A percentile compares a stretch with the other conserved stretches of the same genome.
Conservation (phyloP, 768 basidiomycete species). For the Lactifluus pinguis region DNA sequence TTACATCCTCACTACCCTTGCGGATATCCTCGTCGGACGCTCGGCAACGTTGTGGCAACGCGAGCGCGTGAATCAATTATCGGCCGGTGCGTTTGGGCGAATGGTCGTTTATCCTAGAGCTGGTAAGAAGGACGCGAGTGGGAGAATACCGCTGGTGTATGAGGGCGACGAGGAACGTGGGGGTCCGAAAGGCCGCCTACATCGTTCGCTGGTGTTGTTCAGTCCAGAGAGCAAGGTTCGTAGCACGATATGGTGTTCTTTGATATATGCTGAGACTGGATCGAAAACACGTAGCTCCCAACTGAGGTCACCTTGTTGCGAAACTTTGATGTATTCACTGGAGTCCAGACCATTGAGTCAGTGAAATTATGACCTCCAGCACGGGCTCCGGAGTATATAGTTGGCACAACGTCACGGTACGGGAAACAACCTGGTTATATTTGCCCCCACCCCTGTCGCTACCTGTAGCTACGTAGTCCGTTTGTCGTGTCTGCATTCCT, state of each 20-base stretch:
- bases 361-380: conserved; percentile 2
- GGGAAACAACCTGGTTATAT: background rate
- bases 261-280: background rate
- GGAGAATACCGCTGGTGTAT: conserved; percentile 45
- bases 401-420: background rate
- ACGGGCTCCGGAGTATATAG: background rate
- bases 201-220: conserved; percentile 45
- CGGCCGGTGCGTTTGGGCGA: conserved; percentile 47
- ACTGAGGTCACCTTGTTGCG: conserved; percentile 44
- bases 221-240: conserved; percentile 42
- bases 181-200: conserved; percentile 47
- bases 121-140: conserved; percentile 32
- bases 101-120: conserved; percentile 50
- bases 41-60: conserved; percentile 38
- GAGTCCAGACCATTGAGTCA: conserved; percentile 25
- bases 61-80: conserved; percentile 36
- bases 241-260: background rate
- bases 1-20: conserved; percentile 57
- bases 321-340: conserved; percentile 59
- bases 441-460: background rate
- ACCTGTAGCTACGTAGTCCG: conserved; percentile 4
- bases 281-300: conserved; percentile 31
- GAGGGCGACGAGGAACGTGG: conserved; percentile 66
- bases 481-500: conserved; percentile 18
- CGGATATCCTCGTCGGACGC: conserved; percentile 39